Percentiles rank a stretch among this genome's conserved stretches.
Conservation (phyloP, 2,329 filamentous ascomycete genomes). For the Dactylonectria macrodidyma region DNA sequence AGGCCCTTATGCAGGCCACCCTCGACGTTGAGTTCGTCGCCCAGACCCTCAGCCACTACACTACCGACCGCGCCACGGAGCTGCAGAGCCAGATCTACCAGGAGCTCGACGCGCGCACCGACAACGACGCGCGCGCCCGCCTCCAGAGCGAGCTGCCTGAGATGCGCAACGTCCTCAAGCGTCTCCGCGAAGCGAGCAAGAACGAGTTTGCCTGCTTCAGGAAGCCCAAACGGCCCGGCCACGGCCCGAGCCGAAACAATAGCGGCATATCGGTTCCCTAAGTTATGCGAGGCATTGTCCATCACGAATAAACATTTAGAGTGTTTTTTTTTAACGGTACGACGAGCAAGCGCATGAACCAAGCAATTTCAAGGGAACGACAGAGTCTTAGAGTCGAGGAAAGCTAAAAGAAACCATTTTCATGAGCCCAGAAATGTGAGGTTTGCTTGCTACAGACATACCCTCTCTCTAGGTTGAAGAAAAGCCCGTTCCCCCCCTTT, state of each 20-base stretch:
- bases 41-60: constrained; percentile 92
- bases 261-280: constrained; percentile 48
- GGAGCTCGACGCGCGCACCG: constrained; percentile 89
- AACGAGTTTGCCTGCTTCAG: constrained; percentile 91
- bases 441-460: constrained; percentile 2
- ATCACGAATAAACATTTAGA: constrained; percentile 10
- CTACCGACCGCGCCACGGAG: constrained; percentile 84
- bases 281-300: neutral
- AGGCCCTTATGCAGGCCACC: constrained; percentile 94
- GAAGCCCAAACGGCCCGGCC: constrained; percentile 68
- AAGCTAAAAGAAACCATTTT: constrained; percentile 25
- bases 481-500: constrained; percentile 1
- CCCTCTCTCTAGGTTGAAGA: neutral
- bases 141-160: constrained; percentile 91
- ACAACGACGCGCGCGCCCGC: constrained; percentile 84
- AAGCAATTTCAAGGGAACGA: neutral
- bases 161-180: constrained; percentile 90
- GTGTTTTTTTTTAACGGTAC: constrained; percentile 3
- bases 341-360: constrained; percentile 10
- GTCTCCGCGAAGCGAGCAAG: constrained; percentile 83
- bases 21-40: constrained; percentile 97
- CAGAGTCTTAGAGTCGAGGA: constrained; percentile 11
- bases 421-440: constrained; percentile 7
- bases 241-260: constrained; percentile 51
- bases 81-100: constrained; percentile 93